phyloP scores from a whole-genome alignment of 257 asterid genomes.

The Nicotiana tabacum region DNA sequence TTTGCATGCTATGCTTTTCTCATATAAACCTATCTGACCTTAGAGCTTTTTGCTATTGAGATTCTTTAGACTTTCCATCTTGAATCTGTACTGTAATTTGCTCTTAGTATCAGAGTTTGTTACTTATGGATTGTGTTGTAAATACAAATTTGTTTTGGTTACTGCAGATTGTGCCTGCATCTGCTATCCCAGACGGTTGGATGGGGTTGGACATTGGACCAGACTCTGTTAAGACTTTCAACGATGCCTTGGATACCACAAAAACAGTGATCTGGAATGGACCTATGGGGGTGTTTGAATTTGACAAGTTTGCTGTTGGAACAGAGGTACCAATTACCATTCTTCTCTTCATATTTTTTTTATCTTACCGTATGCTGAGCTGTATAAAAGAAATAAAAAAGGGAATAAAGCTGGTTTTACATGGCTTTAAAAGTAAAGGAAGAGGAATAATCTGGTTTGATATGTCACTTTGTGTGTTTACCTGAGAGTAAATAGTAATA shows the following conservation, averaged over 20 bases:
- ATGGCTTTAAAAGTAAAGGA: not conserved
- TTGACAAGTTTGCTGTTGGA: conserved; percentile 80
- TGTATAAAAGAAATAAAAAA: not conserved
- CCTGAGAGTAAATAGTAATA: not conserved
- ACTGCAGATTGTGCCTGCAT: conserved; percentile 63
- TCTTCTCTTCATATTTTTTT: not conserved
- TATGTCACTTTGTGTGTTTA: not conserved
- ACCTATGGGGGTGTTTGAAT: conserved; percentile 94
- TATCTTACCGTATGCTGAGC: not conserved
- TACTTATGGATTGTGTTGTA: not conserved
- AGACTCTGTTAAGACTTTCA: conserved; percentile 74
- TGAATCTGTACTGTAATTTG: not conserved
- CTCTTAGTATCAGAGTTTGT: not conserved
- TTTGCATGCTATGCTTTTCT: conserved; percentile 13
- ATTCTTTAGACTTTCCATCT: not conserved
- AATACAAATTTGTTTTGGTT: not conserved
- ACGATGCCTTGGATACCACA: conserved; percentile 64
- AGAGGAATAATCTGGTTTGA: not conserved
- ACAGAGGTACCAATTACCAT: conserved; percentile 50
- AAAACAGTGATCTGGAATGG: conserved; percentile 89
- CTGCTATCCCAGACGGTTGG: conserved; percentile 85
- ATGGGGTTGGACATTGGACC: conserved; percentile 92
- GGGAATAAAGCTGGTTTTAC: not conserved
- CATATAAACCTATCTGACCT: not conserved
- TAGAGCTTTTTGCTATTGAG: not conserved